These are phyloP conservation scores for Prasinococcaceae sp. DNA, from an alignment of 139 green algal genomes.

Conservation along the genomic window DNA sequence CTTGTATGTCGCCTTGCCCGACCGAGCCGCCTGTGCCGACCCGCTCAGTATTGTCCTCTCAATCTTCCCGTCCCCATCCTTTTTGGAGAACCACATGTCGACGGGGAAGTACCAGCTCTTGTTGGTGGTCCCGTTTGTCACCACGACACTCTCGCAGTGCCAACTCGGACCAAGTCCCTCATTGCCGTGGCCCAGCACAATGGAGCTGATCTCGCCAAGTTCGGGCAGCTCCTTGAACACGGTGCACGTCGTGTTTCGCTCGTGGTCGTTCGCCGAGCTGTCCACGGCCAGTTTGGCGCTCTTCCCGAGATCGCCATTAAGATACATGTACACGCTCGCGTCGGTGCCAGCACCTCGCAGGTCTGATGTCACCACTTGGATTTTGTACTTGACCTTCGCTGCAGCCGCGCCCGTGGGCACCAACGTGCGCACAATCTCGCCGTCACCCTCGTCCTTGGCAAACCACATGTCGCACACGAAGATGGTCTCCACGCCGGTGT, in stretches of 20 bases:
- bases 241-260: conserved; percentile 1
- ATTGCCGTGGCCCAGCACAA: neutral
- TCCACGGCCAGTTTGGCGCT: conserved; percentile 6
- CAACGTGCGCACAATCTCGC: too few species aligned
- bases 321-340: conserved; percentile 43
- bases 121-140: conserved; percentile 25
- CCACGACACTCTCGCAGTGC: conserved; percentile 10
- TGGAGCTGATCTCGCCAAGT: neutral
- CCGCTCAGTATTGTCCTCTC: too few species aligned
- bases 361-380: conserved; percentile 31
- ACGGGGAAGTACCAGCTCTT: conserved; percentile 5
- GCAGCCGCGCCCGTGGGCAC: too few species aligned
- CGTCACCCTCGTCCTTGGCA: too few species aligned
- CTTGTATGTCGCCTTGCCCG: conserved; percentile 17
- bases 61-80: neutral
- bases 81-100: conserved; percentile 1
- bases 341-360: conserved; percentile 38
- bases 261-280: conserved; percentile 10
- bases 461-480: too few species aligned
- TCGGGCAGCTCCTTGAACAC: conserved; percentile 31
- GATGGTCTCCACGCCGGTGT: too few species aligned
- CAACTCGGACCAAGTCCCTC: conserved; percentile 26
- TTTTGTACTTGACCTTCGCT: neutral
- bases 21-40: too few species aligned
- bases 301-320: conserved; percentile 29